These are phyloP conservation scores for Calycina marina DNA, from an alignment of 2,329 filamentous ascomycete species.

Conservation along the genomic window DNA sequence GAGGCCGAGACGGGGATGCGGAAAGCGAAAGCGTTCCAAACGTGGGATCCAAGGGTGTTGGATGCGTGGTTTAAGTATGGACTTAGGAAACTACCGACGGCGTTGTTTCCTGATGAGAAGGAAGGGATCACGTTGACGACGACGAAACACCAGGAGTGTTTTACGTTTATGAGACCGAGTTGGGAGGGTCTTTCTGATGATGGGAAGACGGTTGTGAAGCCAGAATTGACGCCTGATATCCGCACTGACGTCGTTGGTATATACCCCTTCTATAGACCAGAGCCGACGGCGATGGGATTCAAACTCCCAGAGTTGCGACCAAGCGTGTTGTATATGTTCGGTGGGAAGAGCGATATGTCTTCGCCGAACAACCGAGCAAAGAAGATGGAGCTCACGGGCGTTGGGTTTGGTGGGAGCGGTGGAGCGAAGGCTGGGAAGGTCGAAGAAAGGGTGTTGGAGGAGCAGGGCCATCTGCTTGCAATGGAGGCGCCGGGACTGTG, in stretches of 20 bases:
- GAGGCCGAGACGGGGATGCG: constrained; percentile 54
- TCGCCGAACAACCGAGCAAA: constrained; percentile 31
- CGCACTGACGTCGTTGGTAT: constrained; percentile 12
- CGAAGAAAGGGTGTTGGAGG: constrained; percentile 44
- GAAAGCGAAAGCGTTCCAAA: constrained; percentile 59
- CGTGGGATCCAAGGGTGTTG: constrained; percentile 71
- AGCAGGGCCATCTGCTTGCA: constrained; percentile 64
- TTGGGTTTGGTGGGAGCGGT: constrained; percentile 52
- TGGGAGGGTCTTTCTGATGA: constrained; percentile 25
- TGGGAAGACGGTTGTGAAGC: constrained; percentile 26
- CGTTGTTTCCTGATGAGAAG: constrained; percentile 32
- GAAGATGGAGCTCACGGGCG: constrained; percentile 49
- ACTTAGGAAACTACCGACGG: constrained; percentile 58
- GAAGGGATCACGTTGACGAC: constrained; percentile 60
- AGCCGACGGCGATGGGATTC: constrained; percentile 39
- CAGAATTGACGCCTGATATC: constrained; percentile 30
- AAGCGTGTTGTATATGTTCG: constrained; percentile 55
- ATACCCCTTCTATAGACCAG: constrained; percentile 50
- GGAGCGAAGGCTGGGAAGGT: constrained; percentile 50
- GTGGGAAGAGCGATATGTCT: constrained; percentile 42
- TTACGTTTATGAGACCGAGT: constrained; percentile 55
- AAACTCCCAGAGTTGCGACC: constrained; percentile 48
- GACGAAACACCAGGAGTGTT: constrained; percentile 76
- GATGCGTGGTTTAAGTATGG: constrained; percentile 59
- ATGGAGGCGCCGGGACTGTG: constrained; percentile 62